Evolutionary conservation across 768 basidiomycete species (phyloP).

Genomic region (Tricholomella constricta): DNA sequence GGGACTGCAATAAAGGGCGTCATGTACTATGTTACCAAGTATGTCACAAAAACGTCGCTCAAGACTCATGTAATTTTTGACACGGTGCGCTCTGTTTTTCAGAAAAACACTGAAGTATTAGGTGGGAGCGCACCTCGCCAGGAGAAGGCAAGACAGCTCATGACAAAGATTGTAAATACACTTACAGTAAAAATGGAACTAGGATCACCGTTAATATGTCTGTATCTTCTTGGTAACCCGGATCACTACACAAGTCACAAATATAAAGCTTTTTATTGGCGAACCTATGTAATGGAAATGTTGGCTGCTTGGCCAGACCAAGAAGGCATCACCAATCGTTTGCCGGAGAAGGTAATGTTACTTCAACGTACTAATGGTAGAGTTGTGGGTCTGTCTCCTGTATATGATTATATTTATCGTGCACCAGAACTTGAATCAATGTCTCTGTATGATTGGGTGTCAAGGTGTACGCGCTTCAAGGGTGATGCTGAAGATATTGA

Average conservation of each 20-base stretch:
- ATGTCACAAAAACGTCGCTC: conserved; percentile 41
- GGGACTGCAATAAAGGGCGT: conserved; percentile 44
- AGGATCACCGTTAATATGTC: conserved; percentile 37
- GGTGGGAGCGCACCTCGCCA: conserved; percentile 9
- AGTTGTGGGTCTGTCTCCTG: conserved; percentile 24
- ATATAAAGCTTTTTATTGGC: conserved; percentile 36
- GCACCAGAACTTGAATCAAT: conserved; percentile 16
- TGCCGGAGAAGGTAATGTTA: conserved; percentile 21
- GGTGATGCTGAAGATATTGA: neutral
- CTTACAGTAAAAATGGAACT: conserved; percentile 37
- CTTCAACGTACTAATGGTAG: conserved; percentile 14
- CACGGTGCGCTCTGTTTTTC: neutral
- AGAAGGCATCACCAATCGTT: neutral
- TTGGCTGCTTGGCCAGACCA: conserved; percentile 10
- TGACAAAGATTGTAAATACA: conserved; percentile 38
- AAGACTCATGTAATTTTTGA: conserved; percentile 33
- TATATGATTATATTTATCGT: conserved; percentile 35
- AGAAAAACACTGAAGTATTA: conserved; percentile 28
- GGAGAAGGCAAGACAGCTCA: conserved; percentile 28
- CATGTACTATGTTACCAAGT: too few species aligned
- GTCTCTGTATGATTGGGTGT: conserved; percentile 30
- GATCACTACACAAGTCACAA: conserved; percentile 38
- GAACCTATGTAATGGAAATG: conserved; percentile 27
- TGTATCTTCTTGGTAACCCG: too few species aligned
- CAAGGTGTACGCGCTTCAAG: conserved; percentile 12